phyloP scores from a whole-genome alignment of 495 filamentous ascomycete genomes.

The Penicillium samsonianum region DNA sequence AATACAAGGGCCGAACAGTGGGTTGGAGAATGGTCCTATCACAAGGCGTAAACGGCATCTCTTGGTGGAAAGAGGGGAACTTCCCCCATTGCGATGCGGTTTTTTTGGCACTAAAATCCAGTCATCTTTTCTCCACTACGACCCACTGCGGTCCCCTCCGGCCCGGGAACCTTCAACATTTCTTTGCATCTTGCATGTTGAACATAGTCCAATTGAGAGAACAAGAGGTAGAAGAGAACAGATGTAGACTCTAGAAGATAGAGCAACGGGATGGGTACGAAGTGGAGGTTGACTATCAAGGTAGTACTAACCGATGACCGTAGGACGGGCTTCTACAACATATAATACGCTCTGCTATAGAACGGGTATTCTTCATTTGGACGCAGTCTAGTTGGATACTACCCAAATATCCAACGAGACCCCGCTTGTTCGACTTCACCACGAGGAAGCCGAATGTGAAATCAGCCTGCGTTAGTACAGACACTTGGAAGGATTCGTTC shows the following conservation, averaged over 20 bases:
- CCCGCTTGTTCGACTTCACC: constrained; percentile 28
- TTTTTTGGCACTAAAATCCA: constrained; percentile 23
- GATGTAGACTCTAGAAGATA: not conserved
- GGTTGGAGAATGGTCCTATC: constrained; percentile 24
- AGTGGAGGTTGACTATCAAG: not conserved
- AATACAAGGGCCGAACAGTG: constrained; percentile 36
- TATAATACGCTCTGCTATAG: constrained; percentile 2
- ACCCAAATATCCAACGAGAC: constrained; percentile 9
- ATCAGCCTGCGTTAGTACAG: constrained; percentile 12
- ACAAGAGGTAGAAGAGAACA: not conserved
- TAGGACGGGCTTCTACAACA: too few species aligned
- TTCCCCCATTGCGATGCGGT: constrained; percentile 17
- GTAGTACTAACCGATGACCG: too few species aligned
- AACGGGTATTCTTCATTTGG: constrained; percentile 16
- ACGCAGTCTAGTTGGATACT: constrained; percentile 15
- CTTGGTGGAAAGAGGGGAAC: constrained; percentile 23
- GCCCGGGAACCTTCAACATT: constrained; percentile 32
- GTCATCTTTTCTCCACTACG: constrained; percentile 28
- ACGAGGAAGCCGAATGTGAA: constrained; percentile 28
- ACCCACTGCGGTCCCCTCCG: constrained; percentile 37
- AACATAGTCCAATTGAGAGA: too few species aligned
- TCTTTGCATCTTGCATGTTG: constrained; percentile 21
- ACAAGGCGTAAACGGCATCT: constrained; percentile 17
- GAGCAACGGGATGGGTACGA: not conserved
- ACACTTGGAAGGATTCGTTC: not conserved